These are phyloP conservation scores for Kodamaea hsintzibuensis DNA, from an alignment of 805 yeast genomes.

Conservation along the genomic window DNA sequence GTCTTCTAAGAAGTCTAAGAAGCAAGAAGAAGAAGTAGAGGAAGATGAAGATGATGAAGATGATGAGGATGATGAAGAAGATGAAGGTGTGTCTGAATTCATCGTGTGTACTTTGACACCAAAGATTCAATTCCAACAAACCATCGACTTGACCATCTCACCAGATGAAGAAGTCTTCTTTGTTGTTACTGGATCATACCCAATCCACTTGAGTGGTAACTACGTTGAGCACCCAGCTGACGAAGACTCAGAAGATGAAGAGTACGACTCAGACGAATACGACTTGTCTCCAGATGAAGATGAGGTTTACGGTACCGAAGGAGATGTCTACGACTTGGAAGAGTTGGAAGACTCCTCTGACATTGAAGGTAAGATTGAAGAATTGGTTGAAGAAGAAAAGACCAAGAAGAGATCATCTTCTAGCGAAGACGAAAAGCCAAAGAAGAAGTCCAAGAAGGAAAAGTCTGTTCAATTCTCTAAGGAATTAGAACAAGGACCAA, in stretches of 20 bases:
- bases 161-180: slow-evolving; percentile 95
- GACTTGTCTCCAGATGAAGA: slow-evolving; percentile 79
- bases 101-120: slow-evolving; percentile 92
- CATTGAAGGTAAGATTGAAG: slow-evolving; percentile 71
- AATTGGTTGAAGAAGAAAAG: slow-evolving; percentile 64
- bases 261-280: slow-evolving; percentile 56
- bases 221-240: slow-evolving; percentile 95
- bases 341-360: slow-evolving; percentile 70
- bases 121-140: slow-evolving; percentile 80
- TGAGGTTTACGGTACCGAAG: slow-evolving; percentile 51
- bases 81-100: slow-evolving; percentile 77
- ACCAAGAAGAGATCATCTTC: slow-evolving; percentile 36
- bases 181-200: slow-evolving; percentile 94
- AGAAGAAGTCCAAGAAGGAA: slow-evolving; percentile 39
- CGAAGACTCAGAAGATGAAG: slow-evolving; percentile 52
- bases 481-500: slow-evolving; percentile 93
- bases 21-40: slow-evolving; percentile 27
- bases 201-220: slow-evolving; percentile 91
- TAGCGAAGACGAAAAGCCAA: slow-evolving; percentile 32
- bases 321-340: slow-evolving; percentile 55
- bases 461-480: slow-evolving; percentile 82
- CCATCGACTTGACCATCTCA: slow-evolving; percentile 82
- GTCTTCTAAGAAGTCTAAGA: slow-evolving; percentile 20
- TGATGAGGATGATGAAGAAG: slow-evolving; percentile 58
- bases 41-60: slow-evolving; percentile 53